phyloP scores from a whole-genome alignment of 345 rosid genomes.

The Combretum micranthum region DNA sequence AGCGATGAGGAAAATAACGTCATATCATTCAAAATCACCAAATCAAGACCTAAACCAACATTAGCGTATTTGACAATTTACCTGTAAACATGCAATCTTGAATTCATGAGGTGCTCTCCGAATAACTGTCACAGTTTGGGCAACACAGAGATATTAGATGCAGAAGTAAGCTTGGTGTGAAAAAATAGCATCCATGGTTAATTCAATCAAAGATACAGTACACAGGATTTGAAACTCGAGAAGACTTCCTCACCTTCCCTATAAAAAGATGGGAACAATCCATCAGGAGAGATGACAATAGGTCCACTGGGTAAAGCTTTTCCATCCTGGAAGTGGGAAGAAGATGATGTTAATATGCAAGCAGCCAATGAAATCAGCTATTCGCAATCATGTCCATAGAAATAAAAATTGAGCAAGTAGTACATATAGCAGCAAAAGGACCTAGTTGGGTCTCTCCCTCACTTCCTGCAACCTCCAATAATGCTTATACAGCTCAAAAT shows the following conservation, averaged over 20 bases:
- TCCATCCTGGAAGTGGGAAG: conserved; percentile 55
- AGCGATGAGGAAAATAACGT: conserved; percentile 1
- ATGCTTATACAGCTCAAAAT: too few relatives aligned
- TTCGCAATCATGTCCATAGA: too few relatives aligned
- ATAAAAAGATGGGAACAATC: conserved; percentile 77
- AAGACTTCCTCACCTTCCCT: conserved; percentile 56
- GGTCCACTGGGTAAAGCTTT: conserved; percentile 86
- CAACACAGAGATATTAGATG: not conserved
- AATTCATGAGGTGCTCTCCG: conserved; percentile 95
- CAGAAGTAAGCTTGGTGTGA: not conserved
- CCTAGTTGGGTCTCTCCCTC: too few relatives aligned
- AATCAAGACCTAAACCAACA: not conserved
- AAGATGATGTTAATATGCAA: conserved; percentile 11
- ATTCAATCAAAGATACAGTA: not conserved
- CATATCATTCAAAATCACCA: not conserved
- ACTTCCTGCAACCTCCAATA: too few relatives aligned
- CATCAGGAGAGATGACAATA: conserved; percentile 86
- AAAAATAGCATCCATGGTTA: not conserved
- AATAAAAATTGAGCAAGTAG: too few relatives aligned
- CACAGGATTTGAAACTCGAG: not conserved
- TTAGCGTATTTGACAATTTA: conserved; percentile 15
- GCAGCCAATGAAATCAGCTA: conserved; percentile 51
- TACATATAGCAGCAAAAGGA: too few relatives aligned
- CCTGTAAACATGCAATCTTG: conserved; percentile 94
- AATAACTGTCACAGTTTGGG: conserved; percentile 43